Evolutionary conservation across 2,329 filamentous ascomycete species (phyloP).

Genomic region (Monosporascus sp.): DNA sequence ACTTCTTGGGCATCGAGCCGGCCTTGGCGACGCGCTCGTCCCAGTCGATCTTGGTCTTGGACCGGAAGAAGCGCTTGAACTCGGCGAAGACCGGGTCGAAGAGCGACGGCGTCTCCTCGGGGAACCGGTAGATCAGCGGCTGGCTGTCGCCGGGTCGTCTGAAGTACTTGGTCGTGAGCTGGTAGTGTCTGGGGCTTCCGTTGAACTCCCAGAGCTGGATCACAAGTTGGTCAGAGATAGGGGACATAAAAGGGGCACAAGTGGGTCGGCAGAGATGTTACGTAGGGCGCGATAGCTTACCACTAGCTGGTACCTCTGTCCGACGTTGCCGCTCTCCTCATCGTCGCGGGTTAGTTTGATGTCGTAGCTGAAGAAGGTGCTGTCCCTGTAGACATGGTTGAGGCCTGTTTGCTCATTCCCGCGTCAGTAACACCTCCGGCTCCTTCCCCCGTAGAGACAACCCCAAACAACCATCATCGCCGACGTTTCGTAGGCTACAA

Average conservation of each 20-base stretch:
- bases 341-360: conserved; percentile 54
- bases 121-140: conserved; percentile 30
- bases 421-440: not conserved
- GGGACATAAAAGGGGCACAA: not conserved
- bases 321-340: conserved; percentile 35
- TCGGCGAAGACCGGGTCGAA: conserved; percentile 40
- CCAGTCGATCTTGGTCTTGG: conserved; percentile 56
- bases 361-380: conserved; percentile 57
- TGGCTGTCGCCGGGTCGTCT: conserved; percentile 33
- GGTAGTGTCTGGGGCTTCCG: conserved; percentile 54
- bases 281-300: conserved; percentile 36
- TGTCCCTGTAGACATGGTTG: conserved; percentile 62
- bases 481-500: no score
- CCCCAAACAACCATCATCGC: no score
- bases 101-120: conserved; percentile 31
- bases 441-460: not conserved
- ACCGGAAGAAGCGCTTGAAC: conserved; percentile 54
- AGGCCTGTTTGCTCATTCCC: conserved; percentile 35
- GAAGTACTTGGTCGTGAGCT: conserved; percentile 49
- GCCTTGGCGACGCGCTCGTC: conserved; percentile 41
- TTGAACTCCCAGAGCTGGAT: conserved; percentile 65
- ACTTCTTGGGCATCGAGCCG: conserved; percentile 23
- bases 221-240: not conserved
- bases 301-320: conserved; percentile 55
- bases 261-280: not conserved